phyloP scores from a whole-genome alignment of 2,329 filamentous ascomycete genomes.

The Bipolaris zeicola region DNA sequence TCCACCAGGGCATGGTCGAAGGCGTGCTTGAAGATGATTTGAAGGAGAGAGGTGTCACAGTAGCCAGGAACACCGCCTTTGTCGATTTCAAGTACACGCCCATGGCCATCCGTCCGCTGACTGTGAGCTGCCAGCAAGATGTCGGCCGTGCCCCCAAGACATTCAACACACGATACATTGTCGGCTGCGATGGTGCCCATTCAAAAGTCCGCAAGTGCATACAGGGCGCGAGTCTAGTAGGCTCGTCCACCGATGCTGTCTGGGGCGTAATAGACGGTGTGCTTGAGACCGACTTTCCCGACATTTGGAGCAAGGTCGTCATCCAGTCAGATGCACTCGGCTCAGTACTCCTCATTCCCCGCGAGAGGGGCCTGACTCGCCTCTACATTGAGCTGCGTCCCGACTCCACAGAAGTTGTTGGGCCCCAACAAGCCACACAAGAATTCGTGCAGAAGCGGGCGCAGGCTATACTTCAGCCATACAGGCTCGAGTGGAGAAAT shows the following conservation, averaged over 20 bases:
- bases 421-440: slow-evolving; percentile 54
- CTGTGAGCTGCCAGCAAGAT: slow-evolving; percentile 50
- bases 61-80: slow-evolving; percentile 69
- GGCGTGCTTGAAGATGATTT: slow-evolving; percentile 72
- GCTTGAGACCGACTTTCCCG: slow-evolving; percentile 73
- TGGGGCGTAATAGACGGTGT: slow-evolving; percentile 77
- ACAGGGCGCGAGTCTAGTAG: slow-evolving; percentile 52
- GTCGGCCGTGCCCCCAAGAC: slow-evolving; percentile 47
- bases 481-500: slow-evolving; percentile 52
- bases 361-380: slow-evolving; percentile 74
- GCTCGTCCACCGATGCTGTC: slow-evolving; percentile 60
- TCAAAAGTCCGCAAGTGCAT: slow-evolving; percentile 72
- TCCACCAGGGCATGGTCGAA: slow-evolving; percentile 78
- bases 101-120: slow-evolving; percentile 47
- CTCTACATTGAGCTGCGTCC: slow-evolving; percentile 58
- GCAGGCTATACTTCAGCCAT: slow-evolving; percentile 54
- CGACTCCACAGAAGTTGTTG: slow-evolving; percentile 38
- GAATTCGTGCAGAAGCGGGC: slow-evolving; percentile 74
- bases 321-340: slow-evolving; percentile 70
- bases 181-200: slow-evolving; percentile 76
- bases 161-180: slow-evolving; percentile 66
- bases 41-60: slow-evolving; percentile 65
- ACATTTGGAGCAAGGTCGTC: slow-evolving; percentile 75
- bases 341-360: slow-evolving; percentile 74
- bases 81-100: slow-evolving; percentile 54